Evolutionary conservation across 1,139 yeast species (phyloP), one percentile per base, ranked within the genome.

Genomic region (Debaryomyces sp.): DNA sequence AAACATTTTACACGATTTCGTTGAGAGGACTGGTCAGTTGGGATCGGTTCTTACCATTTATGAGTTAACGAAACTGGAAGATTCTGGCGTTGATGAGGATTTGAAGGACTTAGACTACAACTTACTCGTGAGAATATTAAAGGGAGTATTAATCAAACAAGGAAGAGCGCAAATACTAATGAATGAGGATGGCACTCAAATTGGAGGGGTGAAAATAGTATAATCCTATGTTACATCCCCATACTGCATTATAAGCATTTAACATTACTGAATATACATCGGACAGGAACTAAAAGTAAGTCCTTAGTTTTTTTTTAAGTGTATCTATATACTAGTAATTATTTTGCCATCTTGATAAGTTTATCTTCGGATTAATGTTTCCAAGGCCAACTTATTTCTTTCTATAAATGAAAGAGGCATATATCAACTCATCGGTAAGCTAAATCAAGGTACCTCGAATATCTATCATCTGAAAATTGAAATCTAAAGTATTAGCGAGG

Each of bases 11-110:
- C 65, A 70, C 53, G 70, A 62, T 21, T 68, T 72, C 61, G 70
- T 89, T 18, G 92, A 86, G 48, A 72, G 75, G 13, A 80, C 92
- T 0, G 97, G 97, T 0, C 96, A 90, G 63, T 73, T 79, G 49
- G 91, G 91, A 6, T 73, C 85, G 0, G 87, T 94, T 2, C 69
- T 94, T 48, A 94, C 99, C 0, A 67, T 91, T 8, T 92, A 88
- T 66, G 99, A 94, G 64, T 66, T 94, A 41, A 73, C 81, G 0
- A 80, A 82, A 52, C 88, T 89, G 59, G 77, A 73, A 43, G 96
- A 88, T 34, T 68, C 80, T 38, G 81, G 84, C 0, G 59, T 70
- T 3, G 76, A 78, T 1, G 82, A 81, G 54, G 84, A 80, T 39
- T 83, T 92, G 56, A 75, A 77, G 50, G 82, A 82, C 30, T 76